Evolutionary conservation across 805 yeast genomes (phyloP).

Genomic region (Metschnikowia koreensis): DNA sequence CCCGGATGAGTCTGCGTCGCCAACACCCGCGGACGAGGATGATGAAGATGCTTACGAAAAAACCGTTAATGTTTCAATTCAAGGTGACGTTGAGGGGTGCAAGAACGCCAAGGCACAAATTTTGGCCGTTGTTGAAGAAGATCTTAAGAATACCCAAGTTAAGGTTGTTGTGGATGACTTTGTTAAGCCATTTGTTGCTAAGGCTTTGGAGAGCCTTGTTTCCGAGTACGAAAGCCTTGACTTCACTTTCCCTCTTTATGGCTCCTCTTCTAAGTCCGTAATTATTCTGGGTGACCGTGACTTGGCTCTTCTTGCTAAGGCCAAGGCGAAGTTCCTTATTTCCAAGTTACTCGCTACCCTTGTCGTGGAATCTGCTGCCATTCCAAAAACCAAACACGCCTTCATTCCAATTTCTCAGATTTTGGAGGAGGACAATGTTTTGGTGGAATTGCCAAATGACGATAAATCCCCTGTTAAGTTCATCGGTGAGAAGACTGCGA

Average conservation of each 20-base stretch:
- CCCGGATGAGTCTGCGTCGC: conserved; percentile 21
- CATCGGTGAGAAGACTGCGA: conserved; percentile 56
- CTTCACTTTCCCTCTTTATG: conserved; percentile 35
- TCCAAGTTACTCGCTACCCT: conserved; percentile 45
- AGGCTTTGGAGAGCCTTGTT: conserved; percentile 27
- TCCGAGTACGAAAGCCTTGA: conserved; percentile 27
- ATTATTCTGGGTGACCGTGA: conserved; percentile 71
- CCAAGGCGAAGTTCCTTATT: conserved; percentile 46
- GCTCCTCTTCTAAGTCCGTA: conserved; percentile 40
- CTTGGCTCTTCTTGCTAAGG: conserved; percentile 54
- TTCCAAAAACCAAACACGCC: conserved; percentile 69
- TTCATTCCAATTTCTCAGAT: conserved; percentile 59
- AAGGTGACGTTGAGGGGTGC: conserved; percentile 85
- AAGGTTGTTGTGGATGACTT: conserved; percentile 46
- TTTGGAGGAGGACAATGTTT: conserved; percentile 53
- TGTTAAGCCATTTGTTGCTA: conserved; percentile 28
- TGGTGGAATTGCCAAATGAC: conserved; percentile 53
- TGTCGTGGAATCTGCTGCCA: conserved; percentile 52
- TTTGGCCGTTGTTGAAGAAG: conserved; percentile 68
- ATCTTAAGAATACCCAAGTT: conserved; percentile 57
- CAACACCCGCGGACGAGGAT: conserved; percentile 25
- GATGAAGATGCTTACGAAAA: conserved; percentile 58
- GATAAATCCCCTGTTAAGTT: conserved; percentile 54
- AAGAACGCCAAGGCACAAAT: conserved; percentile 69
- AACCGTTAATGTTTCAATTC: conserved; percentile 60